Conservation (phyloP, 257 asterid species). For the Solanum pennellii region DNA sequence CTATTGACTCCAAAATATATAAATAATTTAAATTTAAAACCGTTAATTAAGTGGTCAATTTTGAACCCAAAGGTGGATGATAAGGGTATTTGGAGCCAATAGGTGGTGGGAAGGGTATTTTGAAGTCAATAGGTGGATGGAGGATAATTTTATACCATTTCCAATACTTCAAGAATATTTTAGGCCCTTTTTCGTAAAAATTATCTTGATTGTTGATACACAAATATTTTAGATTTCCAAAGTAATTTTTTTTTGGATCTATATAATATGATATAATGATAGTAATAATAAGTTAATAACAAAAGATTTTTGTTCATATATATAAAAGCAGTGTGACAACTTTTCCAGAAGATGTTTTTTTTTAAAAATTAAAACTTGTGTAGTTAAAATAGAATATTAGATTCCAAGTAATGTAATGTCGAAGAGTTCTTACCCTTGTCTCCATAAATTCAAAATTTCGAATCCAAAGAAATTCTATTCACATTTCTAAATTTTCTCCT, state of each 20-base stretch:
- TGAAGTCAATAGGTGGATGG: accelerated
- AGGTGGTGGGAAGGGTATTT: too few relatives aligned
- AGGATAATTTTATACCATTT: too few relatives aligned
- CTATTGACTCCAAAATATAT: too few relatives aligned
- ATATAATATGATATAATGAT: background rate
- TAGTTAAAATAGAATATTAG: background rate
- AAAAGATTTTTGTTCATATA: background rate
- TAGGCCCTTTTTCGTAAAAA: too few relatives aligned
- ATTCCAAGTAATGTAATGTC: background rate
- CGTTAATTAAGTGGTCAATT: too few relatives aligned
- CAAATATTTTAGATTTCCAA: background rate
- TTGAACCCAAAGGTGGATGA: too few relatives aligned
- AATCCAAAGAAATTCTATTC: background rate
- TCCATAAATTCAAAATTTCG: background rate
- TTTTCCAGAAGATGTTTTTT: background rate
- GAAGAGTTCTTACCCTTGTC: background rate
- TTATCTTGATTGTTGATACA: background rate
- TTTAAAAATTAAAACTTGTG: background rate
- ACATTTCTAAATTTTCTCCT: background rate
- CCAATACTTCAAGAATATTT: too few relatives aligned
- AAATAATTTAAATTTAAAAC: too few relatives aligned
- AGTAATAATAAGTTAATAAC: background rate
- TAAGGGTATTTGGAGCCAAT: too few relatives aligned
- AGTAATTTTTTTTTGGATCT: background rate
- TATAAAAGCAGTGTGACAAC: background rate